Percentiles rank a stretch among this genome's conserved stretches.
Evolutionary conservation across 1,284 basidiomycete genomes (phyloP).

Genomic region (Puccinia triticina): DNA sequence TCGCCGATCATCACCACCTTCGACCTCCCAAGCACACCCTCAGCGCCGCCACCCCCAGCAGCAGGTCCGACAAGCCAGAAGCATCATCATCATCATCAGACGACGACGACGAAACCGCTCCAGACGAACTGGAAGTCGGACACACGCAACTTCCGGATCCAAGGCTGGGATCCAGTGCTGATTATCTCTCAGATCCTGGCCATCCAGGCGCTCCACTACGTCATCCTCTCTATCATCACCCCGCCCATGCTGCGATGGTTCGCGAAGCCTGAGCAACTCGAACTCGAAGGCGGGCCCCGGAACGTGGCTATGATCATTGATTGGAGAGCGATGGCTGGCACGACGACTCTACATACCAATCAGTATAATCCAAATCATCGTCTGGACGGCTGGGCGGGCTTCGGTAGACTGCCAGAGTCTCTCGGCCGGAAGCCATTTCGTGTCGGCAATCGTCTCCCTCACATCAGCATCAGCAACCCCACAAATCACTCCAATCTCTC

Average conservation of each 20-base stretch:
- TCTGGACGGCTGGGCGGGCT: slow-evolving; percentile 35
- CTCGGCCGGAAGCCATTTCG: slow-evolving; percentile 23
- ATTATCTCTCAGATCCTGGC: slow-evolving; percentile 83
- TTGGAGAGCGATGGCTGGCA: slow-evolving; percentile 90
- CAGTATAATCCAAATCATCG: slow-evolving; percentile 61
- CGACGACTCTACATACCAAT: slow-evolving; percentile 74
- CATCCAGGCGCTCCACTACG: slow-evolving; percentile 87
- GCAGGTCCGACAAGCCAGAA: not conserved
- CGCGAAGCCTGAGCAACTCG: slow-evolving; percentile 73
- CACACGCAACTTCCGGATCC: slow-evolving; percentile 52
- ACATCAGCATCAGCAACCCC: not conserved
- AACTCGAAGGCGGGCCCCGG: slow-evolving; percentile 80
- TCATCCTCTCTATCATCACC: slow-evolving; percentile 78
- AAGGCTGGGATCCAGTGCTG: slow-evolving; percentile 74
- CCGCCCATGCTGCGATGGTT: slow-evolving; percentile 77
- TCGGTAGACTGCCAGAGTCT: slow-evolving; percentile 23
- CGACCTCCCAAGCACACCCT: not conserved
- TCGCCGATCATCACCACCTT: not conserved
- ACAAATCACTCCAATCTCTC: not conserved
- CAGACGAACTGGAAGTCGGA: slow-evolving; percentile 34
- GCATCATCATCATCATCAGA: not conserved
- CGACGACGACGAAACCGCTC: not conserved
- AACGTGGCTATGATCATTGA: slow-evolving; percentile 94
- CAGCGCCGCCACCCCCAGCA: not conserved
- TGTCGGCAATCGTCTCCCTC: not conserved